Base-by-base conservation (phyloP, 176 grass and related monocot species). In the Coix lacrymajobi region DNA sequence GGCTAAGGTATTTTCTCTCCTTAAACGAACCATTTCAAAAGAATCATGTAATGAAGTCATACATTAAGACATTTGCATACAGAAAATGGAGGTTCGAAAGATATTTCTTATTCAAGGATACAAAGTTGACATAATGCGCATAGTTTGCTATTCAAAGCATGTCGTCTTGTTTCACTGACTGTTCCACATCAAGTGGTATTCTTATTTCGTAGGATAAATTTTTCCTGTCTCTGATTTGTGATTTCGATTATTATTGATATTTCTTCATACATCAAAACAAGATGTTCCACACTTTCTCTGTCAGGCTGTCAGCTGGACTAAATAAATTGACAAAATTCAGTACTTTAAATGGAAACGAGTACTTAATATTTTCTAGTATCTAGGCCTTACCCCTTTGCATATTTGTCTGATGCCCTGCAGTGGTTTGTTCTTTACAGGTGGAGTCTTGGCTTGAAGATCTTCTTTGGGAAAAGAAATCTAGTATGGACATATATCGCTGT, bases 381-480 rank as follows among this genome's bases (percentile, higher is more conserved):
- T 33, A 66, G 34, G 63, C 64, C 19, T 40, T 40, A 13, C 29
- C 29, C 19, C 1, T 60, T 63, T 57, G 24, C 37, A 66, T 71
- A 54, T 52, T 81, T 70, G 20, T 17, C 25, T 81, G 11, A 65
- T 20, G 7, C 70, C 44, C 26, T 73, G 26, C 49, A 32, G 26
- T 10, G 26, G 41, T 78, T 82, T 84, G 34, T 71, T 85, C 66
- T 66, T 61, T 77, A 26, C 76, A 98, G 96, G 92, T 95, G 19
- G 82, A 88, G 60, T 82, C 80, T 46, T 98, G 96, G 90, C 89
- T 98, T 54, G 96, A 98, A 74, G 88, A 95, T 95, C 96, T 98
- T 91, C 89, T 98, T 36, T 98, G 96, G 96, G 96, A 95, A 87
- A 95, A 65, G 48, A 91, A 83, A 45, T 88, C 44, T 40, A 89